Evolutionary conservation across 2,329 filamentous ascomycete genomes (phyloP).

Genomic region (Epichloe gansuensis): DNA sequence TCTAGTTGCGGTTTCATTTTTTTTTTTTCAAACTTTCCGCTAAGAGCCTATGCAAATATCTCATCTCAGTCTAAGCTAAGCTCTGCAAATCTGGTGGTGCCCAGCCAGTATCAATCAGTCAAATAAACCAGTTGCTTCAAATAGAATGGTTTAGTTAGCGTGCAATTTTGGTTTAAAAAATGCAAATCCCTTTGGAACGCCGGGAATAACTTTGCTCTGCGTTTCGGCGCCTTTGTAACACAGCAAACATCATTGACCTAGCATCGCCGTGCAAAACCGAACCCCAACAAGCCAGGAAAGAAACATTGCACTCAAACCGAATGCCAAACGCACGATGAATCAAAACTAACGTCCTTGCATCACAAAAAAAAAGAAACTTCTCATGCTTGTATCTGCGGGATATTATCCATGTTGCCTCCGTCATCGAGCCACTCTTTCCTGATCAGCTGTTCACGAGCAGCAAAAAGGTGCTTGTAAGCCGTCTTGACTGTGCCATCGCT

Average conservation of each 20-base stretch:
- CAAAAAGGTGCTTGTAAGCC: constrained; percentile 80
- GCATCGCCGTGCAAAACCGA: background rate
- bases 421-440: constrained; percentile 61
- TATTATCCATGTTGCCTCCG: constrained; percentile 56
- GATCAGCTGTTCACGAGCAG: constrained; percentile 60
- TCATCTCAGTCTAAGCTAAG: background rate
- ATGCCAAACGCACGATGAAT: background rate
- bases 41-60: background rate
- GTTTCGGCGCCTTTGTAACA: background rate
- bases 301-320: background rate
- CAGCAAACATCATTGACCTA: background rate
- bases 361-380: background rate
- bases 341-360: background rate
- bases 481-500: constrained; percentile 96
- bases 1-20: too few species aligned
- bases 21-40: background rate
- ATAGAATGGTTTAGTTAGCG: background rate
- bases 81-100: background rate
- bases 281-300: background rate
- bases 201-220: background rate
- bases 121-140: background rate
- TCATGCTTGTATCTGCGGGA: constrained; percentile 40
- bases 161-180: background rate
- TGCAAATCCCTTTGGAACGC: background rate
- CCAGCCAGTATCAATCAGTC: background rate